Conservation (phyloP, 352 stramenopile species). For the Halophytophthora batemanensis region DNA sequence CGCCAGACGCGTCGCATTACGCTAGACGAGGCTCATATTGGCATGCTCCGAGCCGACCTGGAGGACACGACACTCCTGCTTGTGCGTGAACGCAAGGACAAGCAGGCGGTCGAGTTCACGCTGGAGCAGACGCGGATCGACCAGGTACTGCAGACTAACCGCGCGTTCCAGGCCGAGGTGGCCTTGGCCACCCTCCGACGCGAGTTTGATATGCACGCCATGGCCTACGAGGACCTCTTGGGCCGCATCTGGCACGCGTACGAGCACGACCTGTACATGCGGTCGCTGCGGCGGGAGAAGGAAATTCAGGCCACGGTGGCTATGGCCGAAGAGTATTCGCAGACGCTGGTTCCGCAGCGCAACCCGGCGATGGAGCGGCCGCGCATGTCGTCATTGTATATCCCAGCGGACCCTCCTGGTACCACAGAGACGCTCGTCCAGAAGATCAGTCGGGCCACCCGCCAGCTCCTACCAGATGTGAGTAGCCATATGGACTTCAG, state of each 20-base stretch:
- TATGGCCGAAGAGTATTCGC: conserved; percentile 28
- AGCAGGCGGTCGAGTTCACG: conserved; percentile 15
- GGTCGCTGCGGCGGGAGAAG: conserved; percentile 51
- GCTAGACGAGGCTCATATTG: conserved; percentile 45
- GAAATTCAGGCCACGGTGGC: conserved; percentile 55
- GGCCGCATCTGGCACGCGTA: conserved; percentile 54
- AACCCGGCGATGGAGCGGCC: conserved; percentile 65
- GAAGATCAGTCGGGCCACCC: conserved; percentile 56
- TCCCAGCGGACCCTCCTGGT: conserved; percentile 33
- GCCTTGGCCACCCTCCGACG: conserved; percentile 32
- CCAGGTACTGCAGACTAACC: conserved; percentile 44
- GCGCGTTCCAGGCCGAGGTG: conserved; percentile 41
- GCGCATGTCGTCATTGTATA: conserved; percentile 39
- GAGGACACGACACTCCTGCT: conserved; percentile 34
- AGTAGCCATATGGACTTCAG: conserved; percentile 29
- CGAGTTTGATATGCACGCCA: conserved; percentile 51
- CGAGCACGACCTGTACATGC: conserved; percentile 60
- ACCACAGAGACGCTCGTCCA: conserved; percentile 42
- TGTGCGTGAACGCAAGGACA: conserved; percentile 10
- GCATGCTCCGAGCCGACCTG: conserved; percentile 46
- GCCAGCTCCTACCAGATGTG: conserved; percentile 46
- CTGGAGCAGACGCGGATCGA: conserved; percentile 41
- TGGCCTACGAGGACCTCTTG: conserved; percentile 51
- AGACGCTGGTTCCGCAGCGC: conserved; percentile 64
- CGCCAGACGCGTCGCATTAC: conserved; percentile 37